phyloP scores from a whole-genome alignment of 495 filamentous ascomycete genomes.

The Astrothelium subdiscretum region DNA sequence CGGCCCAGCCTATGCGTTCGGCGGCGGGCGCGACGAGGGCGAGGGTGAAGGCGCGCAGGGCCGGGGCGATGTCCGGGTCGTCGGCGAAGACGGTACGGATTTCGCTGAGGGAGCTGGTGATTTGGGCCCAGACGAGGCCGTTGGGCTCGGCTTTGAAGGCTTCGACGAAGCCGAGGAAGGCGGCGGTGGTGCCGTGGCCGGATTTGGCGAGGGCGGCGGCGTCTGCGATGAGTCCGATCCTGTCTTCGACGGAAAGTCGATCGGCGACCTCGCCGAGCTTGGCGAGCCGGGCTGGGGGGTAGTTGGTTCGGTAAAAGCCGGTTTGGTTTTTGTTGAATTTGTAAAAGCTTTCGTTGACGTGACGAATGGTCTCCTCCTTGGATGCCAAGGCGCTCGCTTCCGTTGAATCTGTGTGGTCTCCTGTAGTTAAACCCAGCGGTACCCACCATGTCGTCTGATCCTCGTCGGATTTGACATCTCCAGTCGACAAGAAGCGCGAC shows the following conservation, averaged over 20 bases:
- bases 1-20: slow-evolving; percentile 77
- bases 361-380: slow-evolving; percentile 61
- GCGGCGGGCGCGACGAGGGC: slow-evolving; percentile 58
- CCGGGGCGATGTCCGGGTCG: slow-evolving; percentile 44
- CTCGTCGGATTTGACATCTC: slow-evolving; percentile 72
- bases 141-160: slow-evolving; percentile 70
- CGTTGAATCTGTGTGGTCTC: slow-evolving; percentile 40
- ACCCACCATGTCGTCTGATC: slow-evolving; percentile 95
- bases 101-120: slow-evolving; percentile 56
- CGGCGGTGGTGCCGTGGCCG: slow-evolving; percentile 67
- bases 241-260: slow-evolving; percentile 70
- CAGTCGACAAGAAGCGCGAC: slow-evolving; percentile 76
- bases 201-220: slow-evolving; percentile 84
- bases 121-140: slow-evolving; percentile 82
- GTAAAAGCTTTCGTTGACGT: slow-evolving; percentile 72
- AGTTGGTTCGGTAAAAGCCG: slow-evolving; percentile 90
- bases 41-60: slow-evolving; percentile 62
- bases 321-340: slow-evolving; percentile 81
- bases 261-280: slow-evolving; percentile 65
- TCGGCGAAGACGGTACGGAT: slow-evolving; percentile 53
- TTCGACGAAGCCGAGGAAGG: slow-evolving; percentile 67
- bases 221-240: slow-evolving; percentile 81
- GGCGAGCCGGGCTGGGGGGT: slow-evolving; percentile 63
- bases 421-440: slow-evolving; percentile 65
- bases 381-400: slow-evolving; percentile 53